These are phyloP conservation scores for Aspergillus ostianus DNA, from an alignment of 495 filamentous ascomycete species.

Conservation along the genomic window DNA sequence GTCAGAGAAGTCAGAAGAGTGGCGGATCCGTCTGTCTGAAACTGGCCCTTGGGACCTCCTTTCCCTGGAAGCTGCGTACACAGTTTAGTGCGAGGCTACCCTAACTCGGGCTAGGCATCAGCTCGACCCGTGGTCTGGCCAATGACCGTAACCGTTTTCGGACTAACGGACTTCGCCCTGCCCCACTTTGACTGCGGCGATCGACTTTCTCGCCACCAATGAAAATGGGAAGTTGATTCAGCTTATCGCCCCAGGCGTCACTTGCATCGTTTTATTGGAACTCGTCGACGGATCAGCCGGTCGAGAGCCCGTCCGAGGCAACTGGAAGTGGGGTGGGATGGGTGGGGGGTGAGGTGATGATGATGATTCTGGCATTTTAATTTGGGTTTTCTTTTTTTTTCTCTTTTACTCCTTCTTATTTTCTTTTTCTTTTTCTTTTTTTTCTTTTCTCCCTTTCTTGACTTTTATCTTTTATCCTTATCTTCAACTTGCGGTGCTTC, in stretches of 20 bases:
- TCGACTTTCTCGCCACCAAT: slow-evolving; percentile 19
- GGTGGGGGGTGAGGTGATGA: not conserved
- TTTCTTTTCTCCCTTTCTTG: no score
- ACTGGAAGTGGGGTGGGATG: not conserved
- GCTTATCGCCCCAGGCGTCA: slow-evolving; percentile 26
- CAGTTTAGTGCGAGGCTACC: slow-evolving; percentile 14
- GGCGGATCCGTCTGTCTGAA: slow-evolving; percentile 24
- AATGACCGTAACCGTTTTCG: slow-evolving; percentile 21
- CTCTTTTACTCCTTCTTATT: no score
- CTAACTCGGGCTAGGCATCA: slow-evolving; percentile 18
- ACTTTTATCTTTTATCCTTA: no score
- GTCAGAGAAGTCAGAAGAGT: slow-evolving; percentile 11
- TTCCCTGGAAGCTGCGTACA: slow-evolving; percentile 15
- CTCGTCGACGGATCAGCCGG: not conserved
- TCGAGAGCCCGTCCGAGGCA: not conserved
- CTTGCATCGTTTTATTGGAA: not conserved
- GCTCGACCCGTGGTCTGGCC: slow-evolving; percentile 10
- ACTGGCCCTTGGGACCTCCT: slow-evolving; percentile 9
- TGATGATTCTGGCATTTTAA: not conserved
- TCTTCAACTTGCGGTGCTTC: no score
- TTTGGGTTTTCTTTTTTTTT: not conserved
- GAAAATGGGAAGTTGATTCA: slow-evolving; percentile 1
- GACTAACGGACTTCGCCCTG: slow-evolving; percentile 14
- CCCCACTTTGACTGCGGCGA: slow-evolving; percentile 17
- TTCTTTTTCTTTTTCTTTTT: no score